phyloP scores from a whole-genome alignment of 2,329 filamentous ascomycete genomes.

The Beauveria bassiana region DNA sequence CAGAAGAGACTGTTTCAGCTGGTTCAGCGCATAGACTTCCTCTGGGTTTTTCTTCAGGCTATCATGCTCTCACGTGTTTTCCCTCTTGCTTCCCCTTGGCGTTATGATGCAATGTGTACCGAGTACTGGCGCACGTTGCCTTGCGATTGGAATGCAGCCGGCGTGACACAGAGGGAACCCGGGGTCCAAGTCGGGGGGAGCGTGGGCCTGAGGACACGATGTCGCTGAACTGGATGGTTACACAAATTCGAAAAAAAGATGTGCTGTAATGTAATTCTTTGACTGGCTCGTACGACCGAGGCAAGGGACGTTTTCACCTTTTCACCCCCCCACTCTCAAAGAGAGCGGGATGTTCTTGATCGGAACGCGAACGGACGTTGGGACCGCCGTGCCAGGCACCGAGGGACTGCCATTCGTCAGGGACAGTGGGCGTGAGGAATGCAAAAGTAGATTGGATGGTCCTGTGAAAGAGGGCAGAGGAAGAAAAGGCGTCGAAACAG shows the following conservation, averaged over 20 bases:
- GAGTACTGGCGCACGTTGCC: background rate
- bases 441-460: background rate
- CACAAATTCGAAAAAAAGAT: no score
- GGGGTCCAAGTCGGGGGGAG: background rate
- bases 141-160: background rate
- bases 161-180: background rate
- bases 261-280: no score
- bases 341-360: background rate
- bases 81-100: no score
- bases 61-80: no score
- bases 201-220: background rate
- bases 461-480: background rate
- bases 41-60: no score
- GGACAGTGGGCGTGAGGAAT: background rate
- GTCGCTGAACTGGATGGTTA: background rate
- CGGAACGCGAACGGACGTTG: background rate
- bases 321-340: background rate
- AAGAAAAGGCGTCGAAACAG: background rate
- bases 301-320: background rate
- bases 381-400: background rate
- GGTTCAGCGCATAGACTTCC: background rate
- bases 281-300: background rate
- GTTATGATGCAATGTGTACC: no score
- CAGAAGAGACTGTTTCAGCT: slow-evolving; percentile 7
- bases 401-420: background rate